Conservation (phyloP, 1,139 yeast genomes). For the Yamadazyma taylorii region DNA sequence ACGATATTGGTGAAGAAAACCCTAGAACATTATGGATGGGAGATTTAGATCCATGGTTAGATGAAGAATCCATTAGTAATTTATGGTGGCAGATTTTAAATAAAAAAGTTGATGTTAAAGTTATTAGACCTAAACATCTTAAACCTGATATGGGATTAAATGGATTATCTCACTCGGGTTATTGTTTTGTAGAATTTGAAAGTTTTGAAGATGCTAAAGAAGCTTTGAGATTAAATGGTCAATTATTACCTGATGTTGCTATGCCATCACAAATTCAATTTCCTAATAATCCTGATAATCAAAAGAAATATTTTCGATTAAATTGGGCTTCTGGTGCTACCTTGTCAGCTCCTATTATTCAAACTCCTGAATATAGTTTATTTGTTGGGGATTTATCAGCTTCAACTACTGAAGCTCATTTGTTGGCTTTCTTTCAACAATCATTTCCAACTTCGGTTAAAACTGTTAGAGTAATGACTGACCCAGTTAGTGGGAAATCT, state of each 20-base stretch:
- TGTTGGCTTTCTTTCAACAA: constrained; percentile 64
- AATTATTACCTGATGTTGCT: constrained; percentile 57
- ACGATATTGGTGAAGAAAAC: constrained; percentile 25
- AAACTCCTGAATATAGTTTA: constrained; percentile 57
- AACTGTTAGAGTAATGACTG: constrained; percentile 75
- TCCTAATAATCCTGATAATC: constrained; percentile 50
- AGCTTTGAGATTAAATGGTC: constrained; percentile 65
- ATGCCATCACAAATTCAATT: constrained; percentile 46
- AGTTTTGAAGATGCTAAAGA: constrained; percentile 62
- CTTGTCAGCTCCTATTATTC: constrained; percentile 50
- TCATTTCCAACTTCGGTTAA: constrained; percentile 61
- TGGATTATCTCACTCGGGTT: constrained; percentile 60
- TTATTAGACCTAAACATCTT: constrained; percentile 48
- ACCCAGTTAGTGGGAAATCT: constrained; percentile 68
- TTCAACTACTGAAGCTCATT: constrained; percentile 67
- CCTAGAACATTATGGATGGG: constrained; percentile 79
- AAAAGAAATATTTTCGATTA: constrained; percentile 60
- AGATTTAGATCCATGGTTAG: constrained; percentile 73
- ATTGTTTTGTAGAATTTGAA: constrained; percentile 71
- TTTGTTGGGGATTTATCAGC: constrained; percentile 83
- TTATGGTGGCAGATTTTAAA: constrained; percentile 57
- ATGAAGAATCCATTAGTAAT: constrained; percentile 56
- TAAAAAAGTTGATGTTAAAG: constrained; percentile 47
- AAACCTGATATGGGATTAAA: constrained; percentile 26
- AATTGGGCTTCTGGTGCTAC: constrained; percentile 78